Base-by-base conservation (phyloP, 2,329 filamentous ascomycete species). In the Leptographium lundbergii region DNA sequence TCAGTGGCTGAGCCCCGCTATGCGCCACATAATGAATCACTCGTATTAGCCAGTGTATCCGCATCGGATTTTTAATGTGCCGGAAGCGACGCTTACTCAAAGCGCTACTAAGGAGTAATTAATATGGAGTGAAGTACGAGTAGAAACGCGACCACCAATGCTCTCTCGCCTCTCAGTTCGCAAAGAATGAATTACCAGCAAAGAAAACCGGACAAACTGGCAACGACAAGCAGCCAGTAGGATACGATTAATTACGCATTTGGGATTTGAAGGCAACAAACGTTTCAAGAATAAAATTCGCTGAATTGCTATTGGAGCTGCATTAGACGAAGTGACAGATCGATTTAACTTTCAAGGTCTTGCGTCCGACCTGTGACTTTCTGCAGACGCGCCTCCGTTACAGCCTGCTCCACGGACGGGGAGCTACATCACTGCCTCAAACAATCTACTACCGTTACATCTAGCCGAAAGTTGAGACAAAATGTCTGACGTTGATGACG, bases 401-500 rank as follows among this genome's bases (percentile, higher is more conserved):
- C 25, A n/a, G 22, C 22, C 17, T 50, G 22, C 47, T 29, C 25
- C 6, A 19, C 13, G 25, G 48, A 29, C 24, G 11, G 25, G 48
- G 24, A n/a, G 51, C 27, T 9, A 13, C 25, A 19, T 36, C 29
- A 54, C 27, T 13, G 42, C 19, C 19, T 9, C 42, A 45, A 42
- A 45, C 19, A 14, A 6, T 14, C 19, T 45, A 9, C 42, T 19
- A 45, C 42, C 6, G 4, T 19, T 10, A 6, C 32, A 54, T 19
- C 27, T 13, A 34, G 29, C n/a, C 22, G 34, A 42, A 57, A 19
- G 34, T 42, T 22, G 3, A 24, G 17, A 36, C 62, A 79, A 64
- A 67, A 95, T 96, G 91, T 87, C 89, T 59, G 89, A 92, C 69
- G 81, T 96, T 65, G 92, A 97, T 70, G 91, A 92, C 67, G 92